Evolutionary conservation across 2,329 filamentous ascomycete genomes (phyloP).

Genomic region (Ambrosiella beaveri): DNA sequence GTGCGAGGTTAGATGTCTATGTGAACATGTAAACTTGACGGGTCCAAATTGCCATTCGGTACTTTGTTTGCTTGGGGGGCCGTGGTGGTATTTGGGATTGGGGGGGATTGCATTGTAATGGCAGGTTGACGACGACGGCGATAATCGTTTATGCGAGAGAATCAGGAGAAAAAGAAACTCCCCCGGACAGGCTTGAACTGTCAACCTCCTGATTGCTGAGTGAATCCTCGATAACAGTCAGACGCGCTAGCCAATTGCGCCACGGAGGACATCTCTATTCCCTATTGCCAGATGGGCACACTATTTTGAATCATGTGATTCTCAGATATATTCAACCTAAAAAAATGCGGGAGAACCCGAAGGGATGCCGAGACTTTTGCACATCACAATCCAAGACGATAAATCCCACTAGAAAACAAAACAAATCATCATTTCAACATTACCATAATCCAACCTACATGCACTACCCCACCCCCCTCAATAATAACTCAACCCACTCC

Average conservation of each 20-base stretch:
- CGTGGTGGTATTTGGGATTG: too few relatives aligned
- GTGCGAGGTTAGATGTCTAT: too few relatives aligned
- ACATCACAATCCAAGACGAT: too few relatives aligned
- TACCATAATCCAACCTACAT: not conserved
- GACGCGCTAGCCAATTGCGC: slow-evolving; percentile 40
- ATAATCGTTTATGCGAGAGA: too few relatives aligned
- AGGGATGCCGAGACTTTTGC: too few relatives aligned
- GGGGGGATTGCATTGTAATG: too few relatives aligned
- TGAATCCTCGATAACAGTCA: slow-evolving; percentile 30
- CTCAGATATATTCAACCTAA: too few relatives aligned
- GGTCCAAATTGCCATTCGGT: too few relatives aligned
- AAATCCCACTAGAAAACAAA: not conserved
- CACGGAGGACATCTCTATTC: slow-evolving; percentile 19
- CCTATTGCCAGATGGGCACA: not conserved
- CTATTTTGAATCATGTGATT: not conserved
- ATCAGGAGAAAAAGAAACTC: not conserved
- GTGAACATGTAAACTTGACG: too few relatives aligned
- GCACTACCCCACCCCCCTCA: slow-evolving; percentile 12
- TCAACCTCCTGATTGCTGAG: slow-evolving; percentile 1
- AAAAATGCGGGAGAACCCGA: too few relatives aligned
- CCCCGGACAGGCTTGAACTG: not conserved
- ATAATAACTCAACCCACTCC: slow-evolving; percentile 41
- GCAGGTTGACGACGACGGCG: too few relatives aligned
- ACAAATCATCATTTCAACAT: not conserved
- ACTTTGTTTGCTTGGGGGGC: too few relatives aligned